These are phyloP conservation scores for Zopfia rhizophila DNA, from an alignment of 2,329 filamentous ascomycete species.

Conservation along the genomic window DNA sequence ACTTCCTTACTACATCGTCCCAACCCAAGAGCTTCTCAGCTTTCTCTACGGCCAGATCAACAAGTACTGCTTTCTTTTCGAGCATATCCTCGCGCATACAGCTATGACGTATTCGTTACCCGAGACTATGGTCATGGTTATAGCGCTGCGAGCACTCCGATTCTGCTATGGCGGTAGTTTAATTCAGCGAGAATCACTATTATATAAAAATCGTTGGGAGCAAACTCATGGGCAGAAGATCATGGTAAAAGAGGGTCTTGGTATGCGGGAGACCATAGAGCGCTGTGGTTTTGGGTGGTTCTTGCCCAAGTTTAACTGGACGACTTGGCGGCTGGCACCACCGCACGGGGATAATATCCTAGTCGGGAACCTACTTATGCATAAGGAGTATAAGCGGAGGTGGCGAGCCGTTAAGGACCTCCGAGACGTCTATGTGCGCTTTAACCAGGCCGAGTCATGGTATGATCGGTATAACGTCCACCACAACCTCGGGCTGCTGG, in stretches of 20 bases:
- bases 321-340: not conserved
- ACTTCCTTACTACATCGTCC: slow-evolving; percentile 1
- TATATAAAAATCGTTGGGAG: slow-evolving; percentile 1
- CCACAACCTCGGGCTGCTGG: slow-evolving; percentile 7
- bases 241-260: not conserved
- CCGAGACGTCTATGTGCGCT: no score
- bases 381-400: not conserved
- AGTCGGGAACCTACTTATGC: no score
- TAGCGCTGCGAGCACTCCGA: not conserved
- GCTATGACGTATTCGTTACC: not conserved
- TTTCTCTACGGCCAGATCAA: slow-evolving; percentile 1
- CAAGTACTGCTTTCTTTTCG: slow-evolving; percentile 1
- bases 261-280: slow-evolving; percentile 1
- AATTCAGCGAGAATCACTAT: not conserved
- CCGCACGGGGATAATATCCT: no score
- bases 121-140: not conserved
- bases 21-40: not conserved
- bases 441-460: slow-evolving; percentile 5
- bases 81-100: not conserved
- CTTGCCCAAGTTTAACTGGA: not conserved
- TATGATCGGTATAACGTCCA: no score
- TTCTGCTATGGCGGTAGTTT: not conserved
- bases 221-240: not conserved
- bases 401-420: not conserved
- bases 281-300: not conserved